phyloP scores from a whole-genome alignment of 2,329 filamentous ascomycete genomes.

The Fusarium tricinctum region DNA sequence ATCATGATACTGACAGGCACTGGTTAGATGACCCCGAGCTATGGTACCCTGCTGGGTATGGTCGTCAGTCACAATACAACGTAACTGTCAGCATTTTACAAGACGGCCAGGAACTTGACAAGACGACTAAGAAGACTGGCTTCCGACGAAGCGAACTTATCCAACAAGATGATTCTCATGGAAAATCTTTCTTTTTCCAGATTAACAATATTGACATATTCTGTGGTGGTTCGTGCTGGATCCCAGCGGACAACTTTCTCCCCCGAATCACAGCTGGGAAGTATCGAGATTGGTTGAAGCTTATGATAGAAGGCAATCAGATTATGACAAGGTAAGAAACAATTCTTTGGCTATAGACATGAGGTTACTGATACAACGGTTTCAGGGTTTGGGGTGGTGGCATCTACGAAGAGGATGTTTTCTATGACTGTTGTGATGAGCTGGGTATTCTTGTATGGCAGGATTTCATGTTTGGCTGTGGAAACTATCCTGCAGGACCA shows the following conservation, averaged over 20 bases:
- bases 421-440: constrained; percentile 11
- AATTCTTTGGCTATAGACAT: neutral
- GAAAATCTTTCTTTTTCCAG: constrained; percentile 4
- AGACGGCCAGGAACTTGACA: neutral
- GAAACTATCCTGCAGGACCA: constrained; percentile 10
- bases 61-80: constrained; percentile 1
- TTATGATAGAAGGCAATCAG: constrained; percentile 12
- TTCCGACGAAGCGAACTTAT: constrained; percentile 1
- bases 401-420: constrained; percentile 7
- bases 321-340: constrained; percentile 6
- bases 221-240: constrained; percentile 8
- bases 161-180: neutral
- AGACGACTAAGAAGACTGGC: constrained; percentile 2
- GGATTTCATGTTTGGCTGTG: constrained; percentile 13
- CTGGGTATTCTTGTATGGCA: constrained; percentile 13
- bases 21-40: neutral
- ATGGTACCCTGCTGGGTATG: constrained; percentile 10
- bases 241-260: constrained; percentile 5
- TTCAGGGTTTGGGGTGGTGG: constrained; percentile 12
- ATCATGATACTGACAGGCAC: neutral
- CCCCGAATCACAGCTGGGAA: constrained; percentile 2
- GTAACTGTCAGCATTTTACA: neutral
- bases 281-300: constrained; percentile 4
- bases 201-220: constrained; percentile 8
- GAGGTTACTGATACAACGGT: neutral